These are phyloP conservation scores for Pittosporum tobira DNA, from an alignment of 129 eudicot genomes.

Conservation along the genomic window DNA sequence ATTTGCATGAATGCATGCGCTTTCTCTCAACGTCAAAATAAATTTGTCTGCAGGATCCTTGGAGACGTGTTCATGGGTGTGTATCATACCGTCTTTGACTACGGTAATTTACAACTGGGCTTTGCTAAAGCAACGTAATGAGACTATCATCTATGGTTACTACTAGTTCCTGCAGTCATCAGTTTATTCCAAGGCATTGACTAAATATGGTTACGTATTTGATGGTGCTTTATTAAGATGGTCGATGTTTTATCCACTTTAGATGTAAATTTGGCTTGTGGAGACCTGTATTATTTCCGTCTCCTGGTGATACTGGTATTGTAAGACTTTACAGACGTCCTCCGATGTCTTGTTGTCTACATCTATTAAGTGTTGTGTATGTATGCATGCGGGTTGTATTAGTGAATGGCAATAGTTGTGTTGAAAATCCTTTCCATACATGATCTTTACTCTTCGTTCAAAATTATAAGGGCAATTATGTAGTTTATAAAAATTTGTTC, in stretches of 20 bases:
- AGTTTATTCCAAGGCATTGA: not conserved
- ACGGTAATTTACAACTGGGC: slow-evolving; percentile 37
- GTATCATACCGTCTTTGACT: slow-evolving; percentile 51
- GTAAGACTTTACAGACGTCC: too few relatives aligned
- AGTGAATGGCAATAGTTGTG: too few relatives aligned
- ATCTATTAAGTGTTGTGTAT: not conserved
- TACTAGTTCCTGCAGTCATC: not conserved
- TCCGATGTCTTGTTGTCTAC: too few relatives aligned
- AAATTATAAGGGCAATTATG: too few relatives aligned
- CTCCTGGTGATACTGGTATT: not conserved
- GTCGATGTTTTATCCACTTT: not conserved
- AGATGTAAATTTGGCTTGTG: not conserved
- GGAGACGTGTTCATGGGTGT: slow-evolving; percentile 59
- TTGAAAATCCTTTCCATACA: too few relatives aligned
- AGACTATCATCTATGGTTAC: not conserved
- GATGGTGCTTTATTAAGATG: not conserved
- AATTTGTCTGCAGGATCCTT: slow-evolving; percentile 38
- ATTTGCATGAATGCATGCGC: not conserved
- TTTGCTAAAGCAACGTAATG: slow-evolving; percentile 42
- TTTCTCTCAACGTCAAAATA: not conserved
- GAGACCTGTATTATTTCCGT: too few relatives aligned
- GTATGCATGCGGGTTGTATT: not conserved
- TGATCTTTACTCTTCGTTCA: too few relatives aligned
- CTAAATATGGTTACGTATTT: not conserved
- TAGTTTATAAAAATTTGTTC: too few relatives aligned